phyloP scores from a whole-genome alignment of 352 stramenopile species.

The Albugo laibachii region DNA sequence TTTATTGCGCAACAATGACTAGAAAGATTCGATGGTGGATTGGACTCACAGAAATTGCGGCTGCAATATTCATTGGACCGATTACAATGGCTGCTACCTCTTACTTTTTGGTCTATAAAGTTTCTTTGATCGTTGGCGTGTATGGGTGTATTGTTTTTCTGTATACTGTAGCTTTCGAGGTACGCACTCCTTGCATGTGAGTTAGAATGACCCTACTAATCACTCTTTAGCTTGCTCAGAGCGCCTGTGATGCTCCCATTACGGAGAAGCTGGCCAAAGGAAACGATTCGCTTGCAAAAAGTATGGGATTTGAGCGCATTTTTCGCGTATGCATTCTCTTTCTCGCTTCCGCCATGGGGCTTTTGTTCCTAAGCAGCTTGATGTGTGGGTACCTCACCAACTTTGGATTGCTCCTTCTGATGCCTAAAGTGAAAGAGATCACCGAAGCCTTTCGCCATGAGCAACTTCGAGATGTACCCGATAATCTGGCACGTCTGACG shows the following conservation, averaged over 20 bases:
- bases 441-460: constrained; percentile 52
- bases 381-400: constrained; percentile 42
- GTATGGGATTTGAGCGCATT: constrained; percentile 29
- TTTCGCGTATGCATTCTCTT: constrained; percentile 48
- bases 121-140: constrained; percentile 16
- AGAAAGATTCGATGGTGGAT: no score
- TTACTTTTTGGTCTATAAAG: constrained; percentile 22
- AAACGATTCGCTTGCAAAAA: constrained; percentile 26
- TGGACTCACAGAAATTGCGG: constrained; percentile 28
- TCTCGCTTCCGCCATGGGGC: constrained; percentile 30
- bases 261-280: constrained; percentile 24
- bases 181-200: constrained; percentile 1
- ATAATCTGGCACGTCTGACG: constrained; percentile 25
- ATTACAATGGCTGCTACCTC: constrained; percentile 31
- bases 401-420: constrained; percentile 30
- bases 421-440: constrained; percentile 39
- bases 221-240: constrained; percentile 24
- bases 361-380: constrained; percentile 25
- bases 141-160: constrained; percentile 42
- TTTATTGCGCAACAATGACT: no score
- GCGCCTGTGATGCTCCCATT: constrained; percentile 51
- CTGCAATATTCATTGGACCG: constrained; percentile 23
- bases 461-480: constrained; percentile 28
- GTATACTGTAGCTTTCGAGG: constrained; percentile 30
- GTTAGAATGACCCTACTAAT: not conserved